Base-by-base conservation (phyloP, 305 asterid genomes). In the Fraxinus ornus region DNA sequence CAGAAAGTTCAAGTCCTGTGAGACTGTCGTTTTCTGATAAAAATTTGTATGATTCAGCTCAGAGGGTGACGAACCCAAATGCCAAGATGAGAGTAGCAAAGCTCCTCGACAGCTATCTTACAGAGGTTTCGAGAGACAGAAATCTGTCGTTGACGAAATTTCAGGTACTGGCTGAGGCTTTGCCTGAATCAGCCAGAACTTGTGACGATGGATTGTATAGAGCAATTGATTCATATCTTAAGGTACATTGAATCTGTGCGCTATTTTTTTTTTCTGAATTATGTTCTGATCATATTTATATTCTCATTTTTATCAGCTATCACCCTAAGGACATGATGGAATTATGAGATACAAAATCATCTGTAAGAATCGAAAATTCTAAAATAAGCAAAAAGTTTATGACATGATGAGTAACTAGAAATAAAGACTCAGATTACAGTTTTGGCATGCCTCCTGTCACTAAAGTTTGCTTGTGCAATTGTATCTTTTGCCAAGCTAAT, bases 151-250 rank as follows among this genome's bases (percentile, higher is more conserved):
- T 87, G 80, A 93, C 98, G 0, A 95, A 95, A 22, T 95, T 95
- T 86, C 98, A 95, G 81, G 98, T 93, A 70, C 84, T 95, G 68
- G 98, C 98, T 0, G 98, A 95, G 89, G 97, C 98, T 3, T 83
- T 94, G 75, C 97, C 98, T 0, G 98, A 94, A 78, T 90, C 95
- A 5, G 95, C 98, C 39, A 86, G 98, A 84, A 92, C 89, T n/a
- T 94, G 98, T 36, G 97, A 93, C 2, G 98, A 95, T 81, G 98
- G 98, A 4, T 71, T 95, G 52, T 95, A 95, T 80, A 87, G 98
- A 70, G 98, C 98, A 2, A 87, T 95, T 41, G 98, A 94, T 84
- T 95, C 98, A 78, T 95, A 95, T 83, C 97, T 95, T 22, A 95
- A 95, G 98, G 98, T 94, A 89, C 3, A 68, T 35, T 79, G 24